Evolutionary conservation across 768 basidiomycete species (phyloP).

Genomic region (Tephrocybe rancida): DNA sequence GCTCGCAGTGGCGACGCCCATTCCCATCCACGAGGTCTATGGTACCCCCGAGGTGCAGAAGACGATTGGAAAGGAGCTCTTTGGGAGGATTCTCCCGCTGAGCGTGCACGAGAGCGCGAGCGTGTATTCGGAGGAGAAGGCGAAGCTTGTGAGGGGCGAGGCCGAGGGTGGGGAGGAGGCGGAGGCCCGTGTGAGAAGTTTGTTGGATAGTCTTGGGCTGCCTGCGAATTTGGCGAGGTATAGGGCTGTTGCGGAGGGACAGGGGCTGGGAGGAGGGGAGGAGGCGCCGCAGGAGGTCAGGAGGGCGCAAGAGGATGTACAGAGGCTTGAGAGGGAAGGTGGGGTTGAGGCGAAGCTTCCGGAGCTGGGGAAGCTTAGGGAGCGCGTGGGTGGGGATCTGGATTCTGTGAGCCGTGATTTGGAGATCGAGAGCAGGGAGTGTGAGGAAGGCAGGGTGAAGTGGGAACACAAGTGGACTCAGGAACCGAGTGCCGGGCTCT

Average conservation of each 20-base stretch:
- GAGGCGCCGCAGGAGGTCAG: conserved; percentile 73
- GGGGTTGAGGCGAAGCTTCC: conserved; percentile 63
- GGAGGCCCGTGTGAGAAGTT: conserved; percentile 78
- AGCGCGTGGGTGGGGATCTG: conserved; percentile 58
- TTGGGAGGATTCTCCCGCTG: conserved; percentile 83
- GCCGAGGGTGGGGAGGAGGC: conserved; percentile 85
- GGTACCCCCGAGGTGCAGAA: conserved; percentile 89
- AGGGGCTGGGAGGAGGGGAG: conserved; percentile 58
- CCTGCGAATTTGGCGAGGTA: conserved; percentile 70
- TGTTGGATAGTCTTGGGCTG: conserved; percentile 81
- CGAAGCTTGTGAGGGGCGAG: conserved; percentile 86
- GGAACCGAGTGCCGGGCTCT: conserved; percentile 74
- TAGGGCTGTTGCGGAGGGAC: conserved; percentile 70
- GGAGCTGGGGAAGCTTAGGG: conserved; percentile 62
- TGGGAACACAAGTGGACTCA: conserved; percentile 90
- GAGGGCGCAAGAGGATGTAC: conserved; percentile 76
- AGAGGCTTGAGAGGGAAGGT: conserved; percentile 67
- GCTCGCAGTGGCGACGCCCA: conserved; percentile 75
- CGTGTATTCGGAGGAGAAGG: conserved; percentile 98
- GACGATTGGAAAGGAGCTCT: conserved; percentile 92
- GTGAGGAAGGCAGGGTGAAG: conserved; percentile 86
- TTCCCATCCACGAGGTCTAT: conserved; percentile 95
- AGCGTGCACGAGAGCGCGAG: conserved; percentile 96
- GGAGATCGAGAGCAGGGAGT: conserved; percentile 83
- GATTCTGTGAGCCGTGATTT: conserved; percentile 65